phyloP scores from a whole-genome alignment of 1,284 basidiomycete genomes.

The Cutaneotrichosporon daszewskae region DNA sequence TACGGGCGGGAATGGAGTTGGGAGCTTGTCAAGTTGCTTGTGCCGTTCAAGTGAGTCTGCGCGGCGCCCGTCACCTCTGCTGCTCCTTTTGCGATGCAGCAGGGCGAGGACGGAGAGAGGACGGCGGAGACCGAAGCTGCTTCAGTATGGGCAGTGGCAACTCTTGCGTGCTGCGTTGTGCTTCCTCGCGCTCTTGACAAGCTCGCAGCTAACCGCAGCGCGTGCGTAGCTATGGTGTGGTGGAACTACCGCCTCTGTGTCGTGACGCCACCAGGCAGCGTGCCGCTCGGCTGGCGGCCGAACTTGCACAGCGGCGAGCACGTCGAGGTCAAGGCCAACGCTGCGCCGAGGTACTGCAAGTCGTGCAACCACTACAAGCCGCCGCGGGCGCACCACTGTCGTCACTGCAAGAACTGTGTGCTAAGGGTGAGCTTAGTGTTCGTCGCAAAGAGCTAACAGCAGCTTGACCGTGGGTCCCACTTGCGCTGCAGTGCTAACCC shows the following conservation, averaged over 20 bases:
- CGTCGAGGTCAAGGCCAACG: constrained; percentile 80
- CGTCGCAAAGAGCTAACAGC: not conserved
- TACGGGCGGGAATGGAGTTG: constrained; percentile 66
- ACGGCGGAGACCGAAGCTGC: too few species aligned
- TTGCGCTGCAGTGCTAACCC: not conserved
- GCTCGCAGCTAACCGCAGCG: constrained; percentile 49
- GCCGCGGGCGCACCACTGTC: constrained; percentile 74
- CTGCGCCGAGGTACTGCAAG: constrained; percentile 72
- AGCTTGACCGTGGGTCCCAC: constrained; percentile 32
- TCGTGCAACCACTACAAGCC: constrained; percentile 56
- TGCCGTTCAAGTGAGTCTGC: constrained; percentile 77
- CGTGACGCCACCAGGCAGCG: constrained; percentile 71
- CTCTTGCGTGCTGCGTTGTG: not conserved
- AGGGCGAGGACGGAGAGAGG: not conserved
- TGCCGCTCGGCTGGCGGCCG: constrained; percentile 73
- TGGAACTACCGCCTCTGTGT: constrained; percentile 85
- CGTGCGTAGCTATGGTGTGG: constrained; percentile 67
- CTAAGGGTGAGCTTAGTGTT: constrained; percentile 15
- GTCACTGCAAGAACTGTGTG: constrained; percentile 67
- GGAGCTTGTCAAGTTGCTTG: constrained; percentile 64
- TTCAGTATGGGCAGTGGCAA: too few species aligned
- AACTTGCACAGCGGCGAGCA: constrained; percentile 62
- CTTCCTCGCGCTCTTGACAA: not conserved
- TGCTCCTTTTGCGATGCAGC: too few species aligned
- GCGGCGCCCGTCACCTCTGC: not conserved